Evolutionary conservation across 225 moss, liverwort and hornwort species (phyloP).

Genomic region (Neckera pumila): DNA sequence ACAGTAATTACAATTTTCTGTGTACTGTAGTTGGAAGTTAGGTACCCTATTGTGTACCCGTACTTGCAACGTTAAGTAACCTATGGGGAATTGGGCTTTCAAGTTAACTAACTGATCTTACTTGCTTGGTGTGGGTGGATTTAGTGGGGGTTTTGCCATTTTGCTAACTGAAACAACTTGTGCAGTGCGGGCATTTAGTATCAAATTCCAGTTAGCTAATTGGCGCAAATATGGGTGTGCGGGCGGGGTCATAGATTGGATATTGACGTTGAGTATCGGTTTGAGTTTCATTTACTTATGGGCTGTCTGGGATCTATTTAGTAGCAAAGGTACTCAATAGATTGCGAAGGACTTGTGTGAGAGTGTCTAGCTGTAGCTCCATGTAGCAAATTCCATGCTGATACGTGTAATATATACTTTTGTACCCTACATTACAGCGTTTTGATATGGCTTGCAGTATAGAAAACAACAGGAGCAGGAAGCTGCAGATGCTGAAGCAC

Average conservation of each 20-base stretch:
- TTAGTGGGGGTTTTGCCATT: no score
- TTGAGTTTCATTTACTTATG: neutral
- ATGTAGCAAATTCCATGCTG: neutral
- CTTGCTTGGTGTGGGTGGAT: neutral
- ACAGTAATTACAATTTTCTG: neutral
- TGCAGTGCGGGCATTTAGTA: neutral
- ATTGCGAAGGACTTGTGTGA: neutral
- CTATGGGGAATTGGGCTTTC: neutral
- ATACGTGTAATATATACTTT: neutral
- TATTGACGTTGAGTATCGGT: neutral
- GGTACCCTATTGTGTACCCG: neutral
- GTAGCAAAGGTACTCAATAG: neutral
- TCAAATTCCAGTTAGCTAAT: neutral
- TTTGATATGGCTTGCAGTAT: conserved; percentile 43
- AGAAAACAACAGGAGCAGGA: conserved; percentile 83
- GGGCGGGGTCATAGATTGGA: neutral
- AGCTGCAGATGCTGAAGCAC: conserved; percentile 64
- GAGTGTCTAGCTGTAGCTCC: neutral
- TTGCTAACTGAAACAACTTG: neutral
- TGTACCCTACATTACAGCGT: neutral
- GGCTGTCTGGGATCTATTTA: neutral
- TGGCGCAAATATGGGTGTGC: neutral
- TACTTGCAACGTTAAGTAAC: neutral
- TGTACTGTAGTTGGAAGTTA: neutral
- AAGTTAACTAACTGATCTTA: neutral